phyloP scores from a whole-genome alignment of 306 rosid species.

The Amphicarpaea edgeworthii region DNA sequence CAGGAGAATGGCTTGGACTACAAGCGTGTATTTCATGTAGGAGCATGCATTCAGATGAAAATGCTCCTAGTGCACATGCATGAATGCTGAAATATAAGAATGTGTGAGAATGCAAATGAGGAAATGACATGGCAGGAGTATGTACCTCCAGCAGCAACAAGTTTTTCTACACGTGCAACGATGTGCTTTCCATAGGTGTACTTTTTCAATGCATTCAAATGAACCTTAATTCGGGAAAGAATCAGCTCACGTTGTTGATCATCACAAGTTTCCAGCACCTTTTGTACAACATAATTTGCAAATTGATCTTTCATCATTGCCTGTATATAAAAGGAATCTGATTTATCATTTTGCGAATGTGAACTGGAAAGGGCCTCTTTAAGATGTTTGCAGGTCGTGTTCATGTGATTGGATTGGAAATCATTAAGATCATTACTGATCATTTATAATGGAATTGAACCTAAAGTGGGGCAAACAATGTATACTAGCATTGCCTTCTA shows the following conservation, averaged over 20 bases:
- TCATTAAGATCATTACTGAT: neutral
- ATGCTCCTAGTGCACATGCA: too few species aligned
- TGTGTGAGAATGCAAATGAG: neutral
- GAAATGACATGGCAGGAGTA: conserved; percentile 25
- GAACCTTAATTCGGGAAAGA: conserved; percentile 93
- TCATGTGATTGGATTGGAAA: neutral
- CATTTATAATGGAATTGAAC: neutral
- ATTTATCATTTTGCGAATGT: conserved; percentile 1
- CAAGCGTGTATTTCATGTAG: neutral
- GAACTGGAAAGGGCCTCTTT: neutral
- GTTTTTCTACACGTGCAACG: conserved; percentile 97
- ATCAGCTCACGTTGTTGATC: conserved; percentile 96
- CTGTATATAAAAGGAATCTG: conserved; percentile 9
- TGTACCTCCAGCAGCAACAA: conserved; percentile 97
- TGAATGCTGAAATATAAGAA: neutral
- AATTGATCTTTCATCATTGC: conserved; percentile 98
- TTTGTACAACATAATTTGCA: conserved; percentile 95
- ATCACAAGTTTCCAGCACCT: conserved; percentile 95
- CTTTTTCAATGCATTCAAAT: conserved; percentile 92
- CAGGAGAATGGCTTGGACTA: neutral
- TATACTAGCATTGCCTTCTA: neutral
- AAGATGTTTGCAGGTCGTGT: neutral
- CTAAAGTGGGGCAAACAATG: neutral
- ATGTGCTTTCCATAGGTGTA: conserved; percentile 97
- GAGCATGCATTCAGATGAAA: neutral